Evolutionary conservation across 2,329 filamentous ascomycete genomes (phyloP).

Genomic region (Arthrobotrys iridis): DNA sequence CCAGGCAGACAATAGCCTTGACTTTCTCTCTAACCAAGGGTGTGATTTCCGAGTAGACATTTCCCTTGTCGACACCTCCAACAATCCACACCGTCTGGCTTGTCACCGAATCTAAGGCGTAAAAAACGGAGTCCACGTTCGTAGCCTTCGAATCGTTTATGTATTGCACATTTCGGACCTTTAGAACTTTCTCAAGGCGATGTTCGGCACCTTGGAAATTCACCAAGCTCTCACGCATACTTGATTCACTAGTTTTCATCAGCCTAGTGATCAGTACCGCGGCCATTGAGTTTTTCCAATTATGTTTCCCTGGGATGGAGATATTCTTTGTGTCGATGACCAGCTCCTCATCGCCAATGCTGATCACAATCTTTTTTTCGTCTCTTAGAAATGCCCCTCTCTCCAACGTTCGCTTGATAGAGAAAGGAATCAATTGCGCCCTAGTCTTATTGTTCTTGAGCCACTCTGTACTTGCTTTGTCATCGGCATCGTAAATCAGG

Average conservation of each 20-base stretch:
- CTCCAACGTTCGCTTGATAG: not conserved
- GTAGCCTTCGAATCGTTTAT: conserved; percentile 8
- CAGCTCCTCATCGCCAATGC: not conserved
- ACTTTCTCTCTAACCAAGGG: conserved; percentile 8
- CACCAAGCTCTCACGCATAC: not conserved
- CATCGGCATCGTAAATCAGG: conserved; percentile 14
- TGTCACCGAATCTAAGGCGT: not conserved
- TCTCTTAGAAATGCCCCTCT: not conserved
- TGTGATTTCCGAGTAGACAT: not conserved
- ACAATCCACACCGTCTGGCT: conserved; percentile 1
- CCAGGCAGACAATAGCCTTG: conserved; percentile 16
- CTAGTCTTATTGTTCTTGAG: not conserved
- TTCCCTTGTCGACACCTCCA: not conserved
- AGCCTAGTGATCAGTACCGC: not conserved
- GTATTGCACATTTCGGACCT: not conserved
- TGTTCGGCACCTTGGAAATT: not conserved
- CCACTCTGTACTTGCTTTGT: not conserved
- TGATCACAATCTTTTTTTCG: not conserved
- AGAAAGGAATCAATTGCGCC: not conserved
- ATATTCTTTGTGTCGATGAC: not conserved
- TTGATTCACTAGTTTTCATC: not conserved
- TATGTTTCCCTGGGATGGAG: not conserved
- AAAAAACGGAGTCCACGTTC: not conserved
- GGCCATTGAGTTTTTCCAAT: not conserved
- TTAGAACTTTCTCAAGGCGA: not conserved